These are phyloP conservation scores for Colletotrichum cereale DNA, from an alignment of 2,329 filamentous ascomycete species.

Conservation along the genomic window DNA sequence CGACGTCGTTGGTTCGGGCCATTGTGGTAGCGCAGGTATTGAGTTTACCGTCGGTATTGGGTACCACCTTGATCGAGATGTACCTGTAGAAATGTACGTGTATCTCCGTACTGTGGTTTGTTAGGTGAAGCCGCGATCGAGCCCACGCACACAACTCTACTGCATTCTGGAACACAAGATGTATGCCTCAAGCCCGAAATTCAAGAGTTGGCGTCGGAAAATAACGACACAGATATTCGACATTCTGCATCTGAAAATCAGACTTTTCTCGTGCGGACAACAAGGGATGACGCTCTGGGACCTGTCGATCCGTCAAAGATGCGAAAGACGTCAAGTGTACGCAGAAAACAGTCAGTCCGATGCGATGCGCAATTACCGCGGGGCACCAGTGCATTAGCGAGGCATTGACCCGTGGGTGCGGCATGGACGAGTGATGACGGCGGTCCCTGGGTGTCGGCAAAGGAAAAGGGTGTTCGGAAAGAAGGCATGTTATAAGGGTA, in stretches of 20 bases:
- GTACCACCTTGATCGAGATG: constrained; percentile 3
- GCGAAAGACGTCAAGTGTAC: constrained; percentile 32
- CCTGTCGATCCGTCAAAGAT: constrained; percentile 28
- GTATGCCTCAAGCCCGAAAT: not conserved
- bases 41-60: constrained; percentile 11
- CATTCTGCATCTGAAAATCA: not conserved
- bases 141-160: not conserved
- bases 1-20: constrained; percentile 2
- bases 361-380: constrained; percentile 36
- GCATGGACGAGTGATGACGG: constrained; percentile 24
- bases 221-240: not conserved
- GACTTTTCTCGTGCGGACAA: not conserved
- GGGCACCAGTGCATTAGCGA: constrained; percentile 3
- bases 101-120: not conserved
- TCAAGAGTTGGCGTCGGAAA: not conserved
- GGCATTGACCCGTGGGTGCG: constrained; percentile 13
- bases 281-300: constrained; percentile 12
- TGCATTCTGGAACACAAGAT: not conserved
- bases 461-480: constrained; percentile 9
- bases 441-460: constrained; percentile 5
- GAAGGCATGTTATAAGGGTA: constrained; percentile 25
- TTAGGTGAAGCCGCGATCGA: not conserved
- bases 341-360: constrained; percentile 20
- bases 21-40: constrained; percentile 1
- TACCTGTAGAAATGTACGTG: too few species aligned